These are phyloP conservation scores for Crassisporium funariophilum DNA, from an alignment of 768 basidiomycete species.

Conservation along the genomic window DNA sequence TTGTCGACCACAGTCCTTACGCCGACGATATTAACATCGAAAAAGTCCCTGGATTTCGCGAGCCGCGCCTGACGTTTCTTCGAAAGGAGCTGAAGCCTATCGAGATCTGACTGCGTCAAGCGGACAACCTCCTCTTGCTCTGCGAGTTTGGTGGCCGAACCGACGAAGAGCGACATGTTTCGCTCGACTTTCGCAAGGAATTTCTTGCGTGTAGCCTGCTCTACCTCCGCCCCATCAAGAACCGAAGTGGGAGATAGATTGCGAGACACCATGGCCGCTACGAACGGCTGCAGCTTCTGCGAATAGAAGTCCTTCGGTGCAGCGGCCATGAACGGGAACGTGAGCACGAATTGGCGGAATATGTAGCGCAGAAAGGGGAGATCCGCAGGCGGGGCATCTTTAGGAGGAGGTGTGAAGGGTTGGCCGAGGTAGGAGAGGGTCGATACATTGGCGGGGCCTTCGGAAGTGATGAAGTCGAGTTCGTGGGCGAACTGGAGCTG, in stretches of 20 bases:
- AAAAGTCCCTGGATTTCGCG: conserved; percentile 52
- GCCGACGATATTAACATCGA: conserved; percentile 90
- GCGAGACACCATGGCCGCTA: conserved; percentile 77
- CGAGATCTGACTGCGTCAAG: conserved; percentile 82
- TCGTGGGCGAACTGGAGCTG: conserved; percentile 85
- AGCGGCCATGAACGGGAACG: conserved; percentile 91
- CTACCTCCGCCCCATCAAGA: conserved; percentile 55
- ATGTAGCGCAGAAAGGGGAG: conserved; percentile 88
- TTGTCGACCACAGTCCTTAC: conserved; percentile 84
- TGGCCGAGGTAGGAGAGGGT: conserved; percentile 86
- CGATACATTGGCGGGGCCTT: conserved; percentile 41
- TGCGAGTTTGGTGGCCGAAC: conserved; percentile 77
- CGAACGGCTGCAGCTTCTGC: conserved; percentile 93
- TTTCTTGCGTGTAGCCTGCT: conserved; percentile 64
- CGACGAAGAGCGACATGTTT: conserved; percentile 79
- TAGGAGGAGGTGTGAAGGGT: conserved; percentile 78
- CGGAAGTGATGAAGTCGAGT: conserved; percentile 63
- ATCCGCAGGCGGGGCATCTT: conserved; percentile 59
- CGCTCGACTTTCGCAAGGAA: conserved; percentile 81
- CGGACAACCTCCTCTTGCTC: conserved; percentile 91
- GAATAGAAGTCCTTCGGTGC: conserved; percentile 93
- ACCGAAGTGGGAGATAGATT: conserved; percentile 68
- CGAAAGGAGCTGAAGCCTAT: conserved; percentile 73
- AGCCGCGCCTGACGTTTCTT: conserved; percentile 59
- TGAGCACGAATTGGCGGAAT: conserved; percentile 90